Evolutionary conservation across 352 stramenopile genomes (phyloP), one percentile per base, ranked within the genome.

Genomic region (Phytophthora foliorum): DNA sequence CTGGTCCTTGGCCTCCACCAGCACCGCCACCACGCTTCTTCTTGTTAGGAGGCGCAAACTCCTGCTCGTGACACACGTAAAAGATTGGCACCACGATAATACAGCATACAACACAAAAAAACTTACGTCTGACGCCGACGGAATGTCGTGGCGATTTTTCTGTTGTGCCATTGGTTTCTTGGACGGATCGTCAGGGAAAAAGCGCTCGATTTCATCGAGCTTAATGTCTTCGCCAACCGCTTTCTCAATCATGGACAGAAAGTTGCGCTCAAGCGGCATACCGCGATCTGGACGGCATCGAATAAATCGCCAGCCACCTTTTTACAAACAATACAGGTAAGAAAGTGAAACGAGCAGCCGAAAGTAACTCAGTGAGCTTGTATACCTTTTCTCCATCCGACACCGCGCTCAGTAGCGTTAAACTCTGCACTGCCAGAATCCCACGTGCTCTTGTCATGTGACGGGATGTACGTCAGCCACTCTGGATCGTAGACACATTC

Each of bases 401-500:
- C 67, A 1, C 89, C 89, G 6, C 79, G 75, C 14, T 94, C 82
- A 0, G 81, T 89, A 44, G 72, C 73, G 7, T 79, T 85, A 56
- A 92, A 95, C 41, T 93, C 86, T 2, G 86, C 29, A 25, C 67
- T 92, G 0, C 89, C 89, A 36, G 61, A 38, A 34, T 93, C 84
- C 87, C 87, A 94, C 6, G 82, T 86, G 36, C 71, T 94, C 63
- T 94, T 94, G 53, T 96, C 89, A 56, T 94, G 82, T 9, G 87
- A 95, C 2, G 89, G 89, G 36, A 96, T 88, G 48, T 90, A 96
- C 17, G 89, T 96, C 34, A 89, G 72, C 84, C 80, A 94, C 36
- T 96, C 89, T 0, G 79, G 67, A 49, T 95, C 89, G 53, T 94
- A 96, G 0, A 93, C 78, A 60, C 89, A 96, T 58, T 94, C 85